phyloP scores from a whole-genome alignment of 441 rosid genomes.

The Populus trichocarpa region DNA sequence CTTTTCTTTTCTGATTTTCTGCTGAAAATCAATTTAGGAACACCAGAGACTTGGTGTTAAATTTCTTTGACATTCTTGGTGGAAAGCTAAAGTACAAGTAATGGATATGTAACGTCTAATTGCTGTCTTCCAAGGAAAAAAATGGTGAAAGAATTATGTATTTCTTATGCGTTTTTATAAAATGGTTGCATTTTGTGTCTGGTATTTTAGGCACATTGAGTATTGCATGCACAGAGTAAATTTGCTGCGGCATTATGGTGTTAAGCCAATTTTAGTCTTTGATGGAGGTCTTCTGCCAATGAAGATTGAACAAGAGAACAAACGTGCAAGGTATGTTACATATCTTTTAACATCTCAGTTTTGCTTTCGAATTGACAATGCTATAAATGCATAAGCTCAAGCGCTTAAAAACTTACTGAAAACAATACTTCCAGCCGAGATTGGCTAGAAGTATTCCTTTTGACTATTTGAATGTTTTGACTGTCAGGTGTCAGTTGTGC shows the following conservation, averaged over 20 bases:
- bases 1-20: neutral
- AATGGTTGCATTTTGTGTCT: conserved; percentile 12
- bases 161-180: conserved; percentile 1
- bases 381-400: neutral
- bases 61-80: neutral
- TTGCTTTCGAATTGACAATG: neutral
- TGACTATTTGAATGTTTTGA: neutral
- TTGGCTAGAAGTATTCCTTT: neutral
- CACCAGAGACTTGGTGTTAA: neutral
- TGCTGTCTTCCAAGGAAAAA: neutral
- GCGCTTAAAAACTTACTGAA: neutral
- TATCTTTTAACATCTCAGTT: neutral
- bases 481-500: neutral
- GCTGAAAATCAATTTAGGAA: neutral
- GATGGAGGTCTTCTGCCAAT: conserved; percentile 94
- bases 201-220: conserved; percentile 68
- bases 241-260: conserved; percentile 75
- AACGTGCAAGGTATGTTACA: conserved; percentile 73
- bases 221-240: conserved; percentile 97
- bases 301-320: conserved; percentile 98
- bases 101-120: neutral
- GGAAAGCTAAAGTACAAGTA: neutral
- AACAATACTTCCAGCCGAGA: neutral
- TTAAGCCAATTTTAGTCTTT: conserved; percentile 83
- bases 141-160: neutral